phyloP scores from a whole-genome alignment of 208 protist genomes.

The Trypanosoma mega region DNA sequence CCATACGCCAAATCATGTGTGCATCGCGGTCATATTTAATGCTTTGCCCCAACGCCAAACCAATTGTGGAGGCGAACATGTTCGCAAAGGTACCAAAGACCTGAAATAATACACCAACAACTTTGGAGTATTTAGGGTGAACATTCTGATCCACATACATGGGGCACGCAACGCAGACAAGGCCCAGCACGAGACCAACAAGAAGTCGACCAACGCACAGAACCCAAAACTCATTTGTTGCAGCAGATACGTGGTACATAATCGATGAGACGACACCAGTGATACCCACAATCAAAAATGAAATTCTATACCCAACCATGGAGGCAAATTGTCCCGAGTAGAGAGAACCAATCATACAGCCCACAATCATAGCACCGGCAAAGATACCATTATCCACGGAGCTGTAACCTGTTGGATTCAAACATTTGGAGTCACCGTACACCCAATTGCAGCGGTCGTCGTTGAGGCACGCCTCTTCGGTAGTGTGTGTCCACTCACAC shows the following conservation, averaged over 20 bases:
- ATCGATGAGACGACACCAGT: conserved; percentile 50
- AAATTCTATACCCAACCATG: conserved; percentile 46
- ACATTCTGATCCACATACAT: conserved; percentile 79
- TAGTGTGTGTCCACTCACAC: conserved; percentile 29
- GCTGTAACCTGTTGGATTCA: conserved; percentile 53
- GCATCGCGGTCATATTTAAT: conserved; percentile 37
- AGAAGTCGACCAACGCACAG: conserved; percentile 68
- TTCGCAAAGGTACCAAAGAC: conserved; percentile 83
- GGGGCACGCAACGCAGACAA: conserved; percentile 60
- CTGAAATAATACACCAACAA: conserved; percentile 78
- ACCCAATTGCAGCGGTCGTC: conserved; percentile 54
- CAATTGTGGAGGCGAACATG: conserved; percentile 69
- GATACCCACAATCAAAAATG: conserved; percentile 61
- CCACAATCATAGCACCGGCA: conserved; percentile 78
- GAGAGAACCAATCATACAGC: conserved; percentile 73
- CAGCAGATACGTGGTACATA: conserved; percentile 58
- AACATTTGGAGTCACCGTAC: conserved; percentile 43
- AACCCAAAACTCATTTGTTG: conserved; percentile 62
- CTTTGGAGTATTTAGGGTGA: conserved; percentile 45
- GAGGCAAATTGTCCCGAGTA: conserved; percentile 48
- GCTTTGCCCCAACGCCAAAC: conserved; percentile 54
- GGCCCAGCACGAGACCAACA: conserved; percentile 67
- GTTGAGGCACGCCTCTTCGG: conserved; percentile 12
- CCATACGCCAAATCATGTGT: conserved; percentile 55
- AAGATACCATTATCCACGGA: conserved; percentile 74